Evolutionary conservation across 306 rosid species (phyloP).

Genomic region (Oxytropis ochrocephala): DNA sequence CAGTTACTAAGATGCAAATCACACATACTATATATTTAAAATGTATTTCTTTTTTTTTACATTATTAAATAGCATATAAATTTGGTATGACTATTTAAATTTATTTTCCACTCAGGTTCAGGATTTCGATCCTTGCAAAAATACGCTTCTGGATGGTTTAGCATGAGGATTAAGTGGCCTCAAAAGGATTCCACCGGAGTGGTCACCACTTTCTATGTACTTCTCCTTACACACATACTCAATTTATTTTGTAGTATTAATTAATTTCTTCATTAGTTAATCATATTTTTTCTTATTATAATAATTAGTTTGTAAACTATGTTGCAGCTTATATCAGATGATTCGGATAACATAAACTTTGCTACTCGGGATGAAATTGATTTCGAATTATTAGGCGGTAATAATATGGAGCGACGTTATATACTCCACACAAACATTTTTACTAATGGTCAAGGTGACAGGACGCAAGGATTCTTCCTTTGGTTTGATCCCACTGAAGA

Average conservation of each 20-base stretch:
- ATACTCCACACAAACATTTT: constrained; percentile 19
- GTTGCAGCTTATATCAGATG: too few species aligned
- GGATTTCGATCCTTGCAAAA: constrained; percentile 2
- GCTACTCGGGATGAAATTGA: too few species aligned
- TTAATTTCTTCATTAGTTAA: too few species aligned
- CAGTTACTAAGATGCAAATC: too few species aligned
- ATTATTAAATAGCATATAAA: background rate
- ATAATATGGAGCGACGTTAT: background rate
- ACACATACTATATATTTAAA: too few species aligned
- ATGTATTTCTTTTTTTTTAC: too few species aligned
- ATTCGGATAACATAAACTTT: too few species aligned
- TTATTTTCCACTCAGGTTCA: background rate
- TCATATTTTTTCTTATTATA: background rate
- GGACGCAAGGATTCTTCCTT: constrained; percentile 11
- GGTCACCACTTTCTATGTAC: constrained; percentile 23
- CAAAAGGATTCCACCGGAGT: constrained; percentile 2
- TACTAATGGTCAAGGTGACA: background rate
- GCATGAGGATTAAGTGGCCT: too few species aligned
- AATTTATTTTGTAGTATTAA: too few species aligned
- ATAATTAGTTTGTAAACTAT: too few species aligned
- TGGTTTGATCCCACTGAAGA: constrained; percentile 26
- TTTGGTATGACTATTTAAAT: background rate
- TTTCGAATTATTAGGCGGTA: constrained; percentile 22
- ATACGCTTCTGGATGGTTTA: constrained; percentile 21
- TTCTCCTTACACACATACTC: too few species aligned